Conservation (phyloP, 306 rosid species). For the Fragaria nilgerrensis region DNA sequence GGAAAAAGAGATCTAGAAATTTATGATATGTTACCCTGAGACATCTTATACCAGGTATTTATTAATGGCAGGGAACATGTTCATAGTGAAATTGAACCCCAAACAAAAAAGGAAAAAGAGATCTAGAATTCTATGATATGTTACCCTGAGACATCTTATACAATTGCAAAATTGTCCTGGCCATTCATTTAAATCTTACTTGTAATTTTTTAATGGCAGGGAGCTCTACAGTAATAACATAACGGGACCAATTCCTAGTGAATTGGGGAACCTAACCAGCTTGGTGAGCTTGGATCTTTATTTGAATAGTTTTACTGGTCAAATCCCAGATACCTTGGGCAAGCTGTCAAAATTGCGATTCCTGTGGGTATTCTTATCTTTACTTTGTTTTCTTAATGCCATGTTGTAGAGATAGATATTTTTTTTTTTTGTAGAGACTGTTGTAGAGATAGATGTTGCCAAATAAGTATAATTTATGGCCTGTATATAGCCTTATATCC, state of each 20-base stretch:
- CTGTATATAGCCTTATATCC: background rate
- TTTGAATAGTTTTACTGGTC: slow-evolving; percentile 77
- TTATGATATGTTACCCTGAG: background rate
- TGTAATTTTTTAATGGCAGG: slow-evolving; percentile 38
- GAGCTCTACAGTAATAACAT: slow-evolving; percentile 97
- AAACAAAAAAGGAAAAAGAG: background rate
- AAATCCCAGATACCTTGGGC: slow-evolving; percentile 91
- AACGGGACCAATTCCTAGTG: slow-evolving; percentile 87
- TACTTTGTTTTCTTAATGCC: slow-evolving; percentile 6
- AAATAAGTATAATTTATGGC: background rate
- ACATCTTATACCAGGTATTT: background rate
- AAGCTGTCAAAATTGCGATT: slow-evolving; percentile 89
- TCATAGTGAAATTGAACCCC: background rate
- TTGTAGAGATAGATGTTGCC: background rate
- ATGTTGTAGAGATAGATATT: slow-evolving; percentile 1
- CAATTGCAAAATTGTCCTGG: background rate
- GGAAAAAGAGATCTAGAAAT: background rate
- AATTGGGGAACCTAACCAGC: slow-evolving; percentile 95
- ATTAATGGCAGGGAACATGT: slow-evolving; percentile 50
- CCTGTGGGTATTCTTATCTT: slow-evolving; percentile 66
- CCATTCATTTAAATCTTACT: background rate
- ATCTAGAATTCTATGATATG: background rate
- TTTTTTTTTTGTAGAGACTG: too few relatives aligned
- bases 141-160: background rate
- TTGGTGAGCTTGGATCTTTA: slow-evolving; percentile 99